These are phyloP conservation scores for Wickerhamomyces alni DNA, from an alignment of 805 yeast genomes.

Conservation along the genomic window DNA sequence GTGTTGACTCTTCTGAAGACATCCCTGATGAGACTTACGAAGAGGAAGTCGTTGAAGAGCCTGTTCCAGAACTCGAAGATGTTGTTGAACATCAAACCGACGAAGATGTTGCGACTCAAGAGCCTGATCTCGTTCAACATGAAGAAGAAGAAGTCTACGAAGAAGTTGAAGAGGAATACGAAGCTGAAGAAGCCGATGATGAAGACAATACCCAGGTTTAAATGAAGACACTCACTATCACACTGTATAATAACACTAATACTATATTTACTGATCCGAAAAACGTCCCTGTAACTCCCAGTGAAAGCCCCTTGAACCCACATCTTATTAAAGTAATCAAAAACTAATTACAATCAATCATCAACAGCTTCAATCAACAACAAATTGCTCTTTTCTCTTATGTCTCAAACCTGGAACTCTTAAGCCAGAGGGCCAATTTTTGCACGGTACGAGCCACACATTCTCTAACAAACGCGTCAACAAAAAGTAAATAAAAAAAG, in stretches of 20 bases:
- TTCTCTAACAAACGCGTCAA: constrained; percentile 6
- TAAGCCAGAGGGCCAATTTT: too few species aligned
- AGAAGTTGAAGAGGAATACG: background rate
- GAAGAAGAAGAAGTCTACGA: constrained; percentile 3
- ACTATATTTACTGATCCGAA: too few species aligned
- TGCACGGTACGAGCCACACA: constrained; percentile 13
- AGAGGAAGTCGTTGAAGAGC: background rate
- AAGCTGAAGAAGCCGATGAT: background rate
- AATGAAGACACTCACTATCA: too few species aligned
- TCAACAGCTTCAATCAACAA: too few species aligned
- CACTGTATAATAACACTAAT: too few species aligned
- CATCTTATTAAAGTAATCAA: too few species aligned
- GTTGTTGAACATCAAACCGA: constrained; percentile 4
- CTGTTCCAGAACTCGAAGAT: constrained; percentile 1
- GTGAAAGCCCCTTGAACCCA: too few species aligned
- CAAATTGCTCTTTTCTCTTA: too few species aligned
- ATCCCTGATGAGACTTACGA: constrained; percentile 3
- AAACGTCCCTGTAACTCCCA: too few species aligned
- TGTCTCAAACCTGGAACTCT: background rate
- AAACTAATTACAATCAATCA: too few species aligned
- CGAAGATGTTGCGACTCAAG: constrained; percentile 1
- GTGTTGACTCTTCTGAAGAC: constrained; percentile 2
- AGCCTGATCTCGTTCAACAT: constrained; percentile 5
- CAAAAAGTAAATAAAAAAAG: constrained; percentile 8
- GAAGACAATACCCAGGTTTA: too few species aligned